Percentiles rank a stretch among this genome's conserved stretches.
These are phyloP conservation scores for Phaffia tasmanica DNA, from an alignment of 768 basidiomycete genomes.

Conservation along the genomic window DNA sequence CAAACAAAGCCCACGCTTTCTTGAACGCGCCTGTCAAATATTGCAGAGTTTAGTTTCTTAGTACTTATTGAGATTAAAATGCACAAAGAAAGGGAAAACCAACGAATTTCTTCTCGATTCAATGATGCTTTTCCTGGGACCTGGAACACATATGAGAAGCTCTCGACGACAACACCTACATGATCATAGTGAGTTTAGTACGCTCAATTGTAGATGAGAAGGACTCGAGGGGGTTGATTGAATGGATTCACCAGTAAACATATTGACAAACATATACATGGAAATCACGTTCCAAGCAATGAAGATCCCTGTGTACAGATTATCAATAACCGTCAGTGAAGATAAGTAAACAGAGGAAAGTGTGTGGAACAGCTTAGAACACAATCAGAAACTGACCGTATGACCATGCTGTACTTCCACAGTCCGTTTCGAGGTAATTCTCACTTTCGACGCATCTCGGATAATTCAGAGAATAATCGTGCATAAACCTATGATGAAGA, in stretches of 20 bases:
- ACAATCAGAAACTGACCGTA: conserved; percentile 51
- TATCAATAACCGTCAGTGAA: too few species aligned
- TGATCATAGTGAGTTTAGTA: neutral
- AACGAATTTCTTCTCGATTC: conserved; percentile 78
- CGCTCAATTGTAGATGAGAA: neutral
- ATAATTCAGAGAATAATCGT: conserved; percentile 68
- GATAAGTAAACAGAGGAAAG: too few species aligned
- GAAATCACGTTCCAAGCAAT: conserved; percentile 12
- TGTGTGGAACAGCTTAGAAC: too few species aligned
- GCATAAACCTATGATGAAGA: conserved; percentile 54
- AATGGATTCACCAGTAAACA: conserved; percentile 63
- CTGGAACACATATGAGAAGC: conserved; percentile 91
- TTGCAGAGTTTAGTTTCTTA: conserved; percentile 2
- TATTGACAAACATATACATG: conserved; percentile 89
- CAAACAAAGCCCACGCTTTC: conserved; percentile 80
- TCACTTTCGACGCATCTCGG: conserved; percentile 64
- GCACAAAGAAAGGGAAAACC: conserved; percentile 17
- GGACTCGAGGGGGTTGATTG: conserved; percentile 16
- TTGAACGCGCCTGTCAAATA: conserved; percentile 53
- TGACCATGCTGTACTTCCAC: conserved; percentile 73
- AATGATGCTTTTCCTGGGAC: conserved; percentile 64
- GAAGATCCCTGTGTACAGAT: neutral
- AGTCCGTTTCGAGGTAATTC: conserved; percentile 59
- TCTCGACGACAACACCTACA: conserved; percentile 79
- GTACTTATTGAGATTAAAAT: neutral